Conservation (phyloP, 2,329 filamentous ascomycete species). For the Penicillium hordei region DNA sequence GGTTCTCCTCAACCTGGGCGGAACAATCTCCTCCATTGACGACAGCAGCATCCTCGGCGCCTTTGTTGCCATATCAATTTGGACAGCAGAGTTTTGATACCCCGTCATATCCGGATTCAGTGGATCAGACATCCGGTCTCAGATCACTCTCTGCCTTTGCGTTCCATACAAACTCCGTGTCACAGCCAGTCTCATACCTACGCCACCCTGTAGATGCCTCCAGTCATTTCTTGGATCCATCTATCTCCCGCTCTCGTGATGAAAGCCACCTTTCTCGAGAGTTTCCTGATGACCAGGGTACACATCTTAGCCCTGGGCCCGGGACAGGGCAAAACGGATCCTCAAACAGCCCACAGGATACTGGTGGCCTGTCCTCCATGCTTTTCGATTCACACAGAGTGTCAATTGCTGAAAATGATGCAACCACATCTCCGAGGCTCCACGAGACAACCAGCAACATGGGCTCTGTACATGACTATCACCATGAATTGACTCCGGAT, state of each 20-base stretch:
- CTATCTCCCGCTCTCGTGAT: constrained; percentile 9
- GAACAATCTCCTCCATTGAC: constrained; percentile 21
- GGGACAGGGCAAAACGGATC: not conserved
- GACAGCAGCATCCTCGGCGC: constrained; percentile 13
- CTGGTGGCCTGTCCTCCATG: constrained; percentile 6
- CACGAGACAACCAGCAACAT: not conserved
- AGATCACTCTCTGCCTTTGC: constrained; percentile 29
- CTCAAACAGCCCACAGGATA: not conserved
- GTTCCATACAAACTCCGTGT: constrained; percentile 34
- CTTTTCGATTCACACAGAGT: constrained; percentile 10
- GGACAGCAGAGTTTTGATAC: constrained; percentile 17
- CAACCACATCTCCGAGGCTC: constrained; percentile 2
- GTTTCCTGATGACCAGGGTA: constrained; percentile 9
- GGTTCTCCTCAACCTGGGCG: constrained; percentile 23
- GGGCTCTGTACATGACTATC: constrained; percentile 4
- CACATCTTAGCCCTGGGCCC: not conserved
- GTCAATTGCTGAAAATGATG: constrained; percentile 1
- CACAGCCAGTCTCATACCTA: constrained; percentile 39
- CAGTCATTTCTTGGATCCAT: constrained; percentile 36
- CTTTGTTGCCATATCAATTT: constrained; percentile 21
- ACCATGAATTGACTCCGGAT: not conserved
- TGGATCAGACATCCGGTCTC: constrained; percentile 28
- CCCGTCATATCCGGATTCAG: constrained; percentile 22
- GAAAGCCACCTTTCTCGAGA: not conserved
- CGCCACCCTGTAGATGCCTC: constrained; percentile 35